Conservation (phyloP, 2,329 filamentous ascomycete species). For the Aspergillus calidoustus region DNA sequence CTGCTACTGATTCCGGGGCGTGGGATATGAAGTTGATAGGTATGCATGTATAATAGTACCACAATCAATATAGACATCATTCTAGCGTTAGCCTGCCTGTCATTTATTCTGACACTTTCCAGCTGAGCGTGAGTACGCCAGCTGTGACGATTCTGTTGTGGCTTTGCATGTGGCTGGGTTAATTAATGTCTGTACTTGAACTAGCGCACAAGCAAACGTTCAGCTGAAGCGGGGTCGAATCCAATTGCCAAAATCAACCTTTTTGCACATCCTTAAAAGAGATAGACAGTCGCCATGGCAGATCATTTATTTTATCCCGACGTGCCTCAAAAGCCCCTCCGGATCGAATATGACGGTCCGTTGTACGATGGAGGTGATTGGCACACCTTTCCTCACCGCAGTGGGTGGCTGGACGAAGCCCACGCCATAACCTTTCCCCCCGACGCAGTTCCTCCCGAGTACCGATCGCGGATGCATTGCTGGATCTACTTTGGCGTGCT, state of each 20-base stretch:
- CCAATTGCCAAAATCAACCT: neutral
- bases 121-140: no score
- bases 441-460: neutral
- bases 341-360: neutral
- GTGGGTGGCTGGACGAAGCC: neutral
- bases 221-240: constrained; percentile 1
- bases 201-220: neutral
- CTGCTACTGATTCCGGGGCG: no score
- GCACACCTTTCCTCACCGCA: neutral
- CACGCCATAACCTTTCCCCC: neutral
- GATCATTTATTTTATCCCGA: constrained; percentile 1
- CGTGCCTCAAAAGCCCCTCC: neutral
- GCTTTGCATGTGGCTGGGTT: no score
- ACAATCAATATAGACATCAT: no score
- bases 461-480: neutral
- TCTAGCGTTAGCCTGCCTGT: no score
- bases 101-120: no score
- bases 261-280: neutral
- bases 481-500: constrained; percentile 10
- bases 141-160: no score
- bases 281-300: neutral
- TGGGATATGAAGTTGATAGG: no score
- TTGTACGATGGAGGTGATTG: constrained; percentile 5
- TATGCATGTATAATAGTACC: no score
- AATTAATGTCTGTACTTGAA: neutral